Base-by-base conservation (phyloP, 192 early-diverging fungal species). In the Obelidium mucronatum region DNA sequence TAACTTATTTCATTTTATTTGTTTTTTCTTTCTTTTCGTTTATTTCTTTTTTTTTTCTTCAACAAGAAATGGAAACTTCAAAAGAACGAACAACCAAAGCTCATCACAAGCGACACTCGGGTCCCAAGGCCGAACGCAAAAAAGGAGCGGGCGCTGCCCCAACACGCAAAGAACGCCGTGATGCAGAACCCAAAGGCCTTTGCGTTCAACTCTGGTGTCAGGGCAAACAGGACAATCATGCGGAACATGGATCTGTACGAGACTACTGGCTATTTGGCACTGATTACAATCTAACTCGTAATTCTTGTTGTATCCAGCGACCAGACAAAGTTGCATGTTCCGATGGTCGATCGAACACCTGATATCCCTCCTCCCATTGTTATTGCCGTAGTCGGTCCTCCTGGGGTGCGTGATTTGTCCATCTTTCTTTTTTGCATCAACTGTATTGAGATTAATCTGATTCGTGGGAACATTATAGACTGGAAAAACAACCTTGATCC, bases 401-500 rank as follows among this genome's bases (percentile, higher is more conserved):
- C 93, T 74, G 87, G 91, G 60, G 92, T 94, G 83, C 67, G 89
- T 69, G 24, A 30, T 44, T 40, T 60, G 13, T 17, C 28, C 5
- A n/a, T n/a, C n/a, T n/a, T n/a, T n/a, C n/a, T n/a, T n/a, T n/a
- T n/a, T n/a, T n/a, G n/a, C n/a, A n/a, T n/a, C n/a, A n/a, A n/a
- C n/a, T n/a, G n/a, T n/a, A n/a, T n/a, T n/a, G n/a, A n/a, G n/a
- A n/a, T n/a, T n/a, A 48, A 48, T 48, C 44, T 48, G 44, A 48
- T 48, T 19, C 8, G 8, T 15, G 8, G 8, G 44, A 64, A 31
- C 19, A 22, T 30, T 74, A 54, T 74, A 95, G 93, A 90, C 89
- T 59, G 97, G 97, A 73, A 99, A 99, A 80, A 94, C 96, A 19
- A 99, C 97, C n/a, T 81, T 98, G 71, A 97, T 99, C 80, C 92